Conservation (phyloP, 2,329 filamentous ascomycete genomes). For the Leptosphaerulina australis region DNA sequence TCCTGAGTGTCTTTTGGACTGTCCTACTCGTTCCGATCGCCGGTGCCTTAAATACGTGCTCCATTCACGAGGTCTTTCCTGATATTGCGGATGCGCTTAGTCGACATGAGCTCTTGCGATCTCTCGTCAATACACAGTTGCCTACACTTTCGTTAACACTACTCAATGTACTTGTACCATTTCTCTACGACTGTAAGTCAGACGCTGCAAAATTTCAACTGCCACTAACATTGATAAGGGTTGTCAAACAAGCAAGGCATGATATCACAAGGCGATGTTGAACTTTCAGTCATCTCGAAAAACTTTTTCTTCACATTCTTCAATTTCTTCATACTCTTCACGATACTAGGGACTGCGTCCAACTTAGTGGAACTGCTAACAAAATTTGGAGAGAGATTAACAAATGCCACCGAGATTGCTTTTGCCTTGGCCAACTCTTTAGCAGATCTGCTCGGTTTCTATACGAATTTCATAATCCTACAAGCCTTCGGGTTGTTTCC, state of each 20-base stretch:
- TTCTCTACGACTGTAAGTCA: slow-evolving; percentile 81
- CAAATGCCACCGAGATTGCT: slow-evolving; percentile 80
- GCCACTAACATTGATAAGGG: slow-evolving; percentile 49
- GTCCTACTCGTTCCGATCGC: slow-evolving; percentile 80
- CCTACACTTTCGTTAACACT: slow-evolving; percentile 85
- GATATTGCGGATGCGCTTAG: slow-evolving; percentile 70
- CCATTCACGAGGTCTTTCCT: slow-evolving; percentile 75
- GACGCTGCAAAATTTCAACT: not conserved
- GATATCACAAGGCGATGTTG: slow-evolving; percentile 92
- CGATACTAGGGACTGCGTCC: slow-evolving; percentile 79
- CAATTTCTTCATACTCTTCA: slow-evolving; percentile 97
- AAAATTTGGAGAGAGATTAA: slow-evolving; percentile 72
- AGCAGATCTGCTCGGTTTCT: slow-evolving; percentile 77
- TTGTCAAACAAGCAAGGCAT: slow-evolving; percentile 90
- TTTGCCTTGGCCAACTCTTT: slow-evolving; percentile 76
- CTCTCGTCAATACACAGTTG: slow-evolving; percentile 83
- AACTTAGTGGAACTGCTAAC: slow-evolving; percentile 71
- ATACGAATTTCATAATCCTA: slow-evolving; percentile 90
- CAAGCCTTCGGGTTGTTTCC: slow-evolving; percentile 94
- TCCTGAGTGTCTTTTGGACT: slow-evolving; percentile 89
- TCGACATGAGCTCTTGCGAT: slow-evolving; percentile 70
- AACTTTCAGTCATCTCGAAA: slow-evolving; percentile 93
- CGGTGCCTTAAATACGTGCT: slow-evolving; percentile 78
- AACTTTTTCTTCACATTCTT: slow-evolving; percentile 99
- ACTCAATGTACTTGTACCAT: slow-evolving; percentile 87